Evolutionary conservation across 2,329 filamentous ascomycete species (phyloP), one percentile per base, ranked within the genome.

Genomic region (Fusarium fracticaudum): DNA sequence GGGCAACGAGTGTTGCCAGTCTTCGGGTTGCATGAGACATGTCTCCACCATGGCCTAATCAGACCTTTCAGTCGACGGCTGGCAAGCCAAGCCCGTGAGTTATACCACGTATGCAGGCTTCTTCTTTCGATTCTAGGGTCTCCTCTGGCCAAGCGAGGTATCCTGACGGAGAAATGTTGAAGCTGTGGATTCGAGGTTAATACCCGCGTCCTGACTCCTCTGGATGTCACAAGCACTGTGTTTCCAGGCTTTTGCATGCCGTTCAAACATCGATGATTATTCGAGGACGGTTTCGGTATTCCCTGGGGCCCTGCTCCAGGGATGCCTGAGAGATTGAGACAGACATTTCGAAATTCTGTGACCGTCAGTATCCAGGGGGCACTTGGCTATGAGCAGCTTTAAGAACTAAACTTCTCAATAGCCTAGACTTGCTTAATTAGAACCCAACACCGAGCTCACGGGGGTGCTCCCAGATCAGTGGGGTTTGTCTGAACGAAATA

Each of bases 81-180:
- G 13, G 12, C 22, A 14, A 41, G 40, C 8, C 7, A 41, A 41
- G 20, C 37, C 38, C 14, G 20, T 41, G 0, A 41, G 20, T 8
- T 41, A 22, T 41, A 41, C 14, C 38, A 41, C 20, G 38, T 1
- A 22, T 13, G 3, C 0, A 41, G 20, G 40, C 12, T 41, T 41
- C 10, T 40, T 40, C 20, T 41, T 41, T 41, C 13, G 0, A 14
- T 9, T 41, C 0, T 1, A 22, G 40, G 20, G 1, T 22, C 20
- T 22, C 13, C 7, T 12, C 40, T 22, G 20, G 8, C 12, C 0
- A 41, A 41, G 0, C 38, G 20, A 22, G 38, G 20, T 41, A 22
- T 41, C 38, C 22, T 41, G 20, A 1, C 4, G 0, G 8, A 41
- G 40, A 4, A 41, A 13, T 41, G 40, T 14, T 22, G 40, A 41